Base-by-base conservation (phyloP, 345 rosid genomes). In the Brassica nigra region DNA sequence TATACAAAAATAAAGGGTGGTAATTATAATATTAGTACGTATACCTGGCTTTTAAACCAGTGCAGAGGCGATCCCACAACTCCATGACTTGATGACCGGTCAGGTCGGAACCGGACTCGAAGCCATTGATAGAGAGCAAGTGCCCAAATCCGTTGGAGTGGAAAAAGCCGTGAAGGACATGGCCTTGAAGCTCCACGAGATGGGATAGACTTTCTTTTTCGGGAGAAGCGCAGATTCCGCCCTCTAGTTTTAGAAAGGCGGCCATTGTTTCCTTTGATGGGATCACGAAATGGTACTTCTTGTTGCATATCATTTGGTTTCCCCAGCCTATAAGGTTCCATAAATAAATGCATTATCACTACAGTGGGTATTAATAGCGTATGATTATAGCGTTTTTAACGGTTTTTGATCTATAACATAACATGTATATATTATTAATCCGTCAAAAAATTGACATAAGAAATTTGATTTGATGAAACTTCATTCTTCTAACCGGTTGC, bases 111-210 rank as follows among this genome's bases (percentile, higher is more conserved):
- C 91, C 94, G 7, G 82, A 71, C 83, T 89, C 94, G 39, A 87
- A n/a, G 16, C 97, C 97, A 18, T 90, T 90, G 66, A 92, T 69
- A 77, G 88, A 80, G 23, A 92, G 83, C 86, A 95, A 86, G 87
- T 95, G 99, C 8, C 95, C 99, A 27, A 88, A 91, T 15, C 99
- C 99, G 69, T 91, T 92, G 2, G 94, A 88, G 83, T 95, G 97
- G 75, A 95, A 90, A 62, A 92, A 85, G 70, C 97, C 97, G 49
- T 95, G 97, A 88, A 95, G 77, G 62, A 83, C 69, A 78, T 88
- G 95, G 49, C 88, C 86, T 31, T 85, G 85, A 68, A 84, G 78
- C 70, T 88, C 88, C 74, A 83, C 75, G 5, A 90, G 82, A 75
- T 83, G 88, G 20, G 83, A 81, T 2, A 82, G 75, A 79, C 79